phyloP scores from a whole-genome alignment of 2,329 filamentous ascomycete species.

The Beauveria caledonica region DNA sequence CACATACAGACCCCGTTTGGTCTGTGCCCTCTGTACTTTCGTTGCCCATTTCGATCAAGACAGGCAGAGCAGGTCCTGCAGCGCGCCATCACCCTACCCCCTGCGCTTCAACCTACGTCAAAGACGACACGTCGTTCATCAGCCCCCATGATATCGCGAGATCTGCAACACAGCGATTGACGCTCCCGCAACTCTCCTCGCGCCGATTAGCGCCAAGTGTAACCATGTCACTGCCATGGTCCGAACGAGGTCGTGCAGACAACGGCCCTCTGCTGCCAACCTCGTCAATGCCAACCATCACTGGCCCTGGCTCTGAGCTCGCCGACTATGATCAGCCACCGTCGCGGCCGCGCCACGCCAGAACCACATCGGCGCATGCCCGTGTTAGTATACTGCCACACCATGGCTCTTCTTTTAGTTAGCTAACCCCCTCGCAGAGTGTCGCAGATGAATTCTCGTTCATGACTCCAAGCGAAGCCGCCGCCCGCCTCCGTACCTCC shows the following conservation, averaged over 20 bases:
- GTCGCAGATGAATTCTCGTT: slow-evolving; percentile 54
- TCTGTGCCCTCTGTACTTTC: neutral
- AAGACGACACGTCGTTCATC: slow-evolving; percentile 10
- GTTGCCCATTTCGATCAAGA: neutral
- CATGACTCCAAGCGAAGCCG: slow-evolving; percentile 71
- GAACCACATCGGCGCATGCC: slow-evolving; percentile 48
- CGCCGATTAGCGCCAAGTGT: slow-evolving; percentile 3
- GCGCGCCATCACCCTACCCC: neutral
- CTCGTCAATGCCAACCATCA: slow-evolving; percentile 26
- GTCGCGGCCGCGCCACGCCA: slow-evolving; percentile 28
- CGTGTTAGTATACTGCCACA: slow-evolving; percentile 32
- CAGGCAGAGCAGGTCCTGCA: neutral
- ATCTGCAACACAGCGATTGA: slow-evolving; percentile 5
- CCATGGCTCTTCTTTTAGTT: neutral
- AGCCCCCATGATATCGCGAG: slow-evolving; percentile 9
- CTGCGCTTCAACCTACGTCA: neutral
- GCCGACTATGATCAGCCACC: slow-evolving; percentile 19
- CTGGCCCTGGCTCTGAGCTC: slow-evolving; percentile 19
- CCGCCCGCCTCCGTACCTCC: slow-evolving; percentile 72
- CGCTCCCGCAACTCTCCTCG: neutral
- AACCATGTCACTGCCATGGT: slow-evolving; percentile 32
- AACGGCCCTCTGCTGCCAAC: slow-evolving; percentile 27
- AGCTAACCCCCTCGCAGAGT: slow-evolving; percentile 27
- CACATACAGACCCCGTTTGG: neutral
- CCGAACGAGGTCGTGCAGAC: slow-evolving; percentile 24